phyloP scores from a whole-genome alignment of 306 rosid species.

The Glycine tomentella region DNA sequence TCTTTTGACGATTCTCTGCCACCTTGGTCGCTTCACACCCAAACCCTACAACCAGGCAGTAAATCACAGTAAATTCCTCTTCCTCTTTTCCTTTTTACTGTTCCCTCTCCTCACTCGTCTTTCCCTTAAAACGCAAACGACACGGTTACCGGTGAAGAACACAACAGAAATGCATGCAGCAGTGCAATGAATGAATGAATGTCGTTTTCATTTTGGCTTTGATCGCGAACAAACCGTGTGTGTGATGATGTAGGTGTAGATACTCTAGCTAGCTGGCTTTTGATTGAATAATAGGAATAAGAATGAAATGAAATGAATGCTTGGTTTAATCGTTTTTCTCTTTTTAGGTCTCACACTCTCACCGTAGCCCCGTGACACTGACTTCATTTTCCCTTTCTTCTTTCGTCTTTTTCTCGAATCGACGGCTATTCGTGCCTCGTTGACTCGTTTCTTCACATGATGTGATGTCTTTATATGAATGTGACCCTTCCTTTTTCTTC shows the following conservation, averaged over 20 bases:
- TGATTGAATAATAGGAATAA: background rate
- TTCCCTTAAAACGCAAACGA: no score
- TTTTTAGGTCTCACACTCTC: slow-evolving; percentile 14
- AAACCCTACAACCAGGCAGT: no score
- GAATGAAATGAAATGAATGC: background rate
- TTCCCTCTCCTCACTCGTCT: no score
- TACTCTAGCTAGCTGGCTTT: background rate
- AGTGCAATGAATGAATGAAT: background rate
- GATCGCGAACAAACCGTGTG: background rate
- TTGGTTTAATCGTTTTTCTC: background rate
- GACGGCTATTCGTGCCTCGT: slow-evolving; percentile 40
- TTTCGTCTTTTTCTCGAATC: slow-evolving; percentile 7
- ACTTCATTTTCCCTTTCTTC: background rate
- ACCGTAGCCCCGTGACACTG: slow-evolving; percentile 46
- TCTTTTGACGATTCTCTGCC: slow-evolving; percentile 46
- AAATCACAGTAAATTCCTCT: no score
- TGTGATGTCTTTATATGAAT: slow-evolving; percentile 37
- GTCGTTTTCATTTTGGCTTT: background rate
- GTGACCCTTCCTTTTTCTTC: slow-evolving; percentile 5
- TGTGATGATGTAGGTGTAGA: background rate
- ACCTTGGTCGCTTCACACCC: slow-evolving; percentile 35
- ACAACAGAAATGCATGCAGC: background rate
- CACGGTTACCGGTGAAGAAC: no score
- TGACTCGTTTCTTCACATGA: slow-evolving; percentile 34
- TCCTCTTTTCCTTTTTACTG: no score